These are phyloP conservation scores for Nasturtium officinale DNA, from an alignment of 345 rosid genomes.

Conservation along the genomic window DNA sequence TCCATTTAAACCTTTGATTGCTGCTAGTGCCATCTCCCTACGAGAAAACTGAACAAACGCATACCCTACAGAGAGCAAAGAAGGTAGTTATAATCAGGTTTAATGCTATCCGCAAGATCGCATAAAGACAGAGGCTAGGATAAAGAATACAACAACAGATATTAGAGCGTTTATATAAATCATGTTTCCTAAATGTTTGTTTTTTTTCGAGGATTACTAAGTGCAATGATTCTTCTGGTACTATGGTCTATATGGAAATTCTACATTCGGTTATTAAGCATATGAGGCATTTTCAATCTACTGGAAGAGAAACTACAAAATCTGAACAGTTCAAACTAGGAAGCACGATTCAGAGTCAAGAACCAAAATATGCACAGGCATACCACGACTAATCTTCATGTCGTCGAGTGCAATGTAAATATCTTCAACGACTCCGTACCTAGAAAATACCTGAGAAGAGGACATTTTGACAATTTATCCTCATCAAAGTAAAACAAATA, in stretches of 20 bases:
- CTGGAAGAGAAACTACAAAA: constrained; percentile 12
- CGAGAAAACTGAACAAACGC: constrained; percentile 77
- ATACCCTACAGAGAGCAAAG: constrained; percentile 59
- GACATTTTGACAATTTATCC: neutral
- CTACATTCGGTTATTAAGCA: constrained; percentile 3
- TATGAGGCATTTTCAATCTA: neutral
- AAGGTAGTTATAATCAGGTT: constrained; percentile 13
- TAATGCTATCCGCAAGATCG: constrained; percentile 1
- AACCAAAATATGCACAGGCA: constrained; percentile 10
- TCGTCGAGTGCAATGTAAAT: constrained; percentile 68
- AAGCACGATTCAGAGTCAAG: neutral
- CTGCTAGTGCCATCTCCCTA: constrained; percentile 83
- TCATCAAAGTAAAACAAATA: constrained; percentile 3
- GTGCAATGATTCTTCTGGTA: neutral
- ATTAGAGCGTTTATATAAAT: neutral
- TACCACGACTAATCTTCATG: constrained; percentile 72
- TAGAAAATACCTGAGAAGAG: constrained; percentile 67
- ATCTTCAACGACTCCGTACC: constrained; percentile 71
- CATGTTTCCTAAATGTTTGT: constrained; percentile 3
- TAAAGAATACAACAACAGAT: neutral
- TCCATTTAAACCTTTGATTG: constrained; percentile 78
- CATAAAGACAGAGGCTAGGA: neutral
- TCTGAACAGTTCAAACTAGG: neutral
- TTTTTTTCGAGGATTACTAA: constrained; percentile 7
- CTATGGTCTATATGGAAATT: constrained; percentile 13